Percentiles rank a stretch among this genome's conserved stretches.
phyloP scores from a whole-genome alignment of 768 basidiomycete genomes.

The Punctularia strigosozonata region DNA sequence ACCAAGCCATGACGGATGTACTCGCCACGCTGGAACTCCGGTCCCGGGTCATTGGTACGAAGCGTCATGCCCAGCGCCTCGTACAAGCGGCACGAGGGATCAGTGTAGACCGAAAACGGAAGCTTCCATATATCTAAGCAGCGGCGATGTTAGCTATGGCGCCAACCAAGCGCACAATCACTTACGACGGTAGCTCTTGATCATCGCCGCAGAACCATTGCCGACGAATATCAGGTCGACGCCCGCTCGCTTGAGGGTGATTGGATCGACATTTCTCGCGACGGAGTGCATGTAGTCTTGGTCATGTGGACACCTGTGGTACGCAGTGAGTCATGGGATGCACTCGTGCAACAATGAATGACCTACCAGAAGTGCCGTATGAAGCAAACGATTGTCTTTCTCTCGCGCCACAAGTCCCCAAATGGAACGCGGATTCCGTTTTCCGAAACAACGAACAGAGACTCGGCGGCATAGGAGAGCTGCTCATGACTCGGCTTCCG shows the following conservation, averaged over 20 bases:
- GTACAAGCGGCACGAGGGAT: slow-evolving; percentile 62
- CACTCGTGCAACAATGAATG: background rate
- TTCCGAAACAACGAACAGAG: slow-evolving; percentile 55
- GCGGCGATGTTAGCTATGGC: background rate
- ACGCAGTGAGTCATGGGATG: slow-evolving; percentile 3
- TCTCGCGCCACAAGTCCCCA: slow-evolving; percentile 47
- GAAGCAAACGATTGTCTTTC: slow-evolving; percentile 67
- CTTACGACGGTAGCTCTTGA: slow-evolving; percentile 59
- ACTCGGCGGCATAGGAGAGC: slow-evolving; percentile 46
- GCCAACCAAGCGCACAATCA: slow-evolving; percentile 5
- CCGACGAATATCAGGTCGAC: slow-evolving; percentile 65
- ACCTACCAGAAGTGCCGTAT: slow-evolving; percentile 74
- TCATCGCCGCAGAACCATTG: slow-evolving; percentile 68
- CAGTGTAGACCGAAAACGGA: slow-evolving; percentile 69
- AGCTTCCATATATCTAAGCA: slow-evolving; percentile 51
- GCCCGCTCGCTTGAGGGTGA: slow-evolving; percentile 33
- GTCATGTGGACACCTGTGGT: slow-evolving; percentile 57
- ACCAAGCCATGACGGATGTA: slow-evolving; percentile 60
- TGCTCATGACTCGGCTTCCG: slow-evolving; percentile 41
- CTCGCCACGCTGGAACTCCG: slow-evolving; percentile 30
- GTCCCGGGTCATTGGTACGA: slow-evolving; percentile 29
- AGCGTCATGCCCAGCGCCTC: slow-evolving; percentile 65
- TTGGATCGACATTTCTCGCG: slow-evolving; percentile 32
- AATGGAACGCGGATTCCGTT: slow-evolving; percentile 58
- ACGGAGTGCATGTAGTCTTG: slow-evolving; percentile 81